A percentile compares a stretch with the other conserved stretches of the same genome.
These are phyloP conservation scores for Eucalyptus cloeziana DNA, from an alignment of 345 rosid species.

Conservation along the genomic window DNA sequence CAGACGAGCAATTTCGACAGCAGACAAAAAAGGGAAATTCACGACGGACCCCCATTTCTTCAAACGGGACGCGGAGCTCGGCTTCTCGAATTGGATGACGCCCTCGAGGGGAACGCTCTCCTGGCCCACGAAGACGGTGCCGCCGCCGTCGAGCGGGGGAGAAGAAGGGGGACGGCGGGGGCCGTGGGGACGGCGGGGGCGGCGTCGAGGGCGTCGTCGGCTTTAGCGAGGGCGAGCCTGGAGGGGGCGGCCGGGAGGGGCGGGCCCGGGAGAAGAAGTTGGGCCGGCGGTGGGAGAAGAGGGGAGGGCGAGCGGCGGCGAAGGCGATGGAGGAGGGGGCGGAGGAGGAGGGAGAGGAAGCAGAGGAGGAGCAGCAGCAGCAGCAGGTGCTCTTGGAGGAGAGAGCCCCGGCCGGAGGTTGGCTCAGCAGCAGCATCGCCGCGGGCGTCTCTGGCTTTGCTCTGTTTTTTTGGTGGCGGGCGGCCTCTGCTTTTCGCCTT, in stretches of 20 bases:
- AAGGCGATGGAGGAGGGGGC: conserved; percentile 9
- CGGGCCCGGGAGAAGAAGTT: background rate
- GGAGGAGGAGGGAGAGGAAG: background rate
- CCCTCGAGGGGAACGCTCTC: conserved; percentile 78
- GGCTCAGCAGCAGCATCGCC: conserved; percentile 40
- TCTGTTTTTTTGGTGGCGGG: background rate
- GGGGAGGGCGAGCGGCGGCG: conserved; percentile 13
- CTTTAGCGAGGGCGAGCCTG: conserved; percentile 36
- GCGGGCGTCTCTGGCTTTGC: background rate
- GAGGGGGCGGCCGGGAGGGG: background rate
- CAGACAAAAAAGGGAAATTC: background rate
- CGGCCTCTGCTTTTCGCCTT: background rate
- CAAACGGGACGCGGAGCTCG: conserved; percentile 28
- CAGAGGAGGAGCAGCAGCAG: background rate
- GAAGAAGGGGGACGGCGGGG: conserved; percentile 1
- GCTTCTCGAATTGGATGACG: conserved; percentile 84
- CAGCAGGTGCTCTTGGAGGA: conserved; percentile 13
- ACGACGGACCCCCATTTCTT: conserved; percentile 62
- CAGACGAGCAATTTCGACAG: background rate
- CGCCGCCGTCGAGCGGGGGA: conserved; percentile 6
- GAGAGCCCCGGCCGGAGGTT: conserved; percentile 36
- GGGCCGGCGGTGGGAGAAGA: conserved; percentile 8
- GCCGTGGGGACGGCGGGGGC: conserved; percentile 19
- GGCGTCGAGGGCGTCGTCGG: conserved; percentile 43
- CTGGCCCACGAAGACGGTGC: conserved; percentile 46